Evolutionary conservation across 129 eudicot species (phyloP), one percentile per base, ranked within the genome.

Genomic region (Dittrichia graveolens): DNA sequence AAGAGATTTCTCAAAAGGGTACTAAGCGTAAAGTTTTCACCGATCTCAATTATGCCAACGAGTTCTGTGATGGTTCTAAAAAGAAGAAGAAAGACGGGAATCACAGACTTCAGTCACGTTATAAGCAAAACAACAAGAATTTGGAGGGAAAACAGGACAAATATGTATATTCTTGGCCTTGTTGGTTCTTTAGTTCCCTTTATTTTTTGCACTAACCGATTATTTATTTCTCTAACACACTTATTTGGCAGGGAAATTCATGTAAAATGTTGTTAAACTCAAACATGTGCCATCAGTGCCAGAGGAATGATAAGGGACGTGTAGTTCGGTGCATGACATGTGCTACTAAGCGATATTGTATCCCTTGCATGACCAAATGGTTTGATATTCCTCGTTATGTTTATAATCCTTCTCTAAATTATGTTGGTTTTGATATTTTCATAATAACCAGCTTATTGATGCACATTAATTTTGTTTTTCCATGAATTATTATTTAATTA

Each of bases 211-310:
- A 24, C 46, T 8, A 5, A 67, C 56, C 13, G 3, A 12, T 58
- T 7, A 58, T 34, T 24, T 58, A 42, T 31, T 58, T 58, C 41
- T 58, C 5, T 8, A 58, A 58, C 10, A 14, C 39, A 55, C 13
- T 18, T 55, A 55, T 55, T 19, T 55, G 58, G 13, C 58, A 67
- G 72, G 58, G 58, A 31, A 48, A 5, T 34, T 4, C 5, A 6
- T 3, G 5, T 48, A 10, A 10, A 1, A 58, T 24, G 31, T 24
- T 24, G 61, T 10, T 9, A 24, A 24, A 8, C n/a, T 78, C 82
- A 34, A 67, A 38, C 45, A 84, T 80, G 86, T 87, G 96, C 61
- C 96, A 87, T 76, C 96, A 87, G 77, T 90, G 96, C 75, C 81
- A 85, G 68, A 90, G 96, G 85, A 90, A 87, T 54, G 96, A 87